A percentile compares a stretch with the other conserved stretches of the same genome.
Conservation (phyloP, 2,329 filamentous ascomycete species). For the Colletotrichum sp. region DNA sequence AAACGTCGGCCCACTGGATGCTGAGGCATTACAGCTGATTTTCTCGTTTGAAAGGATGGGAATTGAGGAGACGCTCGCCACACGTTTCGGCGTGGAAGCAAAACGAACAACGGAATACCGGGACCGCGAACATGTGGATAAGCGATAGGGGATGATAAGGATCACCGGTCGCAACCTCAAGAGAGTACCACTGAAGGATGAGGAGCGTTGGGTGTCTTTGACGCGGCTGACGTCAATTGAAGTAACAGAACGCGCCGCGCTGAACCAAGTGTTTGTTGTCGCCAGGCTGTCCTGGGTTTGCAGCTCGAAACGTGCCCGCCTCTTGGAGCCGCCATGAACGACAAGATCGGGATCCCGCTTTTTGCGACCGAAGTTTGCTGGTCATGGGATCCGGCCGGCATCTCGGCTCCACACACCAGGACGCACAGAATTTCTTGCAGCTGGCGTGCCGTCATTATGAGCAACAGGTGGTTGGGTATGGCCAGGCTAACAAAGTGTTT, state of each 20-base stretch:
- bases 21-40: background rate
- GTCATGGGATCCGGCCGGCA: background rate
- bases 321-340: background rate
- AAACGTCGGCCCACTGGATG: background rate
- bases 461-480: background rate
- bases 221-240: conserved; percentile 11
- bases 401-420: background rate
- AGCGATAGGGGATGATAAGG: background rate
- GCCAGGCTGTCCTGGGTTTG: background rate
- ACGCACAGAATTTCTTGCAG: background rate
- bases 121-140: background rate
- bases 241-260: background rate
- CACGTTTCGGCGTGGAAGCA: background rate
- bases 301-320: background rate
- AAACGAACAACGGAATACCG: background rate
- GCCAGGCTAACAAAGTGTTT: background rate
- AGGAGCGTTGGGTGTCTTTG: background rate
- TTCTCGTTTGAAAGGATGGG: background rate
- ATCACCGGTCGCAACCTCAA: background rate
- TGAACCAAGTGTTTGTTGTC: background rate
- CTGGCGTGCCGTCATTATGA: background rate
- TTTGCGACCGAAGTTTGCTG: background rate
- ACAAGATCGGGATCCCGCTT: background rate
- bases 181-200: background rate
- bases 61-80: background rate